Base-by-base conservation (phyloP, 2,329 filamentous ascomycete genomes). In the Pestalotiopsis sp. region DNA sequence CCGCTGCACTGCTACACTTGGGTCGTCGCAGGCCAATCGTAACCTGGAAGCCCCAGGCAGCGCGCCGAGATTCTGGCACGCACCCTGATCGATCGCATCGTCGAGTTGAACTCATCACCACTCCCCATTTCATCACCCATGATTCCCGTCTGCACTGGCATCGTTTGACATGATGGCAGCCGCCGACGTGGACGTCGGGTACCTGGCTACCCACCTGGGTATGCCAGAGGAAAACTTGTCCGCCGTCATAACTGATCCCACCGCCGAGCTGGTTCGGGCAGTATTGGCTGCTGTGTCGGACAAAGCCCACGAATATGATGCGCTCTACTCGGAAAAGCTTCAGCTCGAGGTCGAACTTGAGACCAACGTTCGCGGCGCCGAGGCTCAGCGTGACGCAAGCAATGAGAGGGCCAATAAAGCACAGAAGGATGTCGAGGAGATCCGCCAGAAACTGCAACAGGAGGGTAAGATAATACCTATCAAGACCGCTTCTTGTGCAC, bases 301-400 rank as follows among this genome's bases (percentile, higher is more conserved):
- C 38, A 97, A 96, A 79, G 94, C 93, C 45, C 92, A 91, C 75
- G 94, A 97, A 75, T 91, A 89, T 75, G 94, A 97, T 77, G 88
- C 90, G 52, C 83, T 97, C 55, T 93, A 92, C 74, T 91, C 95
- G 11, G 93, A 97, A 72, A 98, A 98, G 82, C 87, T 98, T 59
- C 91, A 93, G 73, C 85, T 93, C 60, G 94, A 97, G 75, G 96
- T 99, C 59, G 95, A 98, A 83, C 88, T 98, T 7, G 96, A 99
- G 79, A 96, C 94, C 80, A 92, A 92, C 20, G 91, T 97, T 62
- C 91, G 94, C 74, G 92, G 89, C 72, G 91, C 92, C 69, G 95
- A 98, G 78, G 90, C 92, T 27, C 93, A 94, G 80, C 91, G 91
- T 72, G 93, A 95, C 77, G 89, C 91, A 9, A 90, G 96, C 78